These are phyloP conservation scores for Phoma herbarum DNA, from an alignment of 2,329 filamentous ascomycete genomes.

Conservation along the genomic window DNA sequence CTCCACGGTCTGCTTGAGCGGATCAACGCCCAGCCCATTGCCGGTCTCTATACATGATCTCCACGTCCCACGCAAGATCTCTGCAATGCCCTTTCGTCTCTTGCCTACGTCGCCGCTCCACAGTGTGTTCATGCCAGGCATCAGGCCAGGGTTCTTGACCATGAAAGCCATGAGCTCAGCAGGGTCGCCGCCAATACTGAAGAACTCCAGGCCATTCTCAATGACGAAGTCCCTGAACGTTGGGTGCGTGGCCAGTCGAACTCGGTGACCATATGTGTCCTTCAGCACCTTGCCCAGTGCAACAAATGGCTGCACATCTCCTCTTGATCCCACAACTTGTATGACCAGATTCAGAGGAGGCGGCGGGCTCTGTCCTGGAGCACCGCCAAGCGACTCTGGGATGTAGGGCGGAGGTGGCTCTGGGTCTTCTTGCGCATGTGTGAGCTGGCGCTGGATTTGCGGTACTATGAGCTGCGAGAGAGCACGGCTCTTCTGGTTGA, in stretches of 20 bases:
- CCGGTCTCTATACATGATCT: conserved; percentile 82
- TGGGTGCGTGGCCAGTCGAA: conserved; percentile 59
- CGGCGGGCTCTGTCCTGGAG: conserved; percentile 63
- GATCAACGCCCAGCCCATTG: conserved; percentile 65
- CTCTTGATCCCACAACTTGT: conserved; percentile 59
- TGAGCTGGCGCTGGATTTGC: conserved; percentile 50
- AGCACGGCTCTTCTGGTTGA: conserved; percentile 49
- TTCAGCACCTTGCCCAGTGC: conserved; percentile 60
- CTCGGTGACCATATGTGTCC: conserved; percentile 58
- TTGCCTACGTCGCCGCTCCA: conserved; percentile 79
- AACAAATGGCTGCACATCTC: conserved; percentile 62
- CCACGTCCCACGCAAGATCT: conserved; percentile 88
- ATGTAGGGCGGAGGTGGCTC: conserved; percentile 74
- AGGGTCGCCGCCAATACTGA: conserved; percentile 60
- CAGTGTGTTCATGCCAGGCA: conserved; percentile 81
- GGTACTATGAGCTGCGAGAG: conserved; percentile 51
- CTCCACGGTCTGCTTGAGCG: conserved; percentile 64
- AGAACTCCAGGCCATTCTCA: conserved; percentile 60
- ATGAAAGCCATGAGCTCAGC: conserved; percentile 75
- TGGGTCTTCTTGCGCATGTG: conserved; percentile 58
- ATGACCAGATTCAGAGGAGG: conserved; percentile 60
- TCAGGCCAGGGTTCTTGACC: conserved; percentile 87
- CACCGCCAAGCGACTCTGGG: conserved; percentile 73
- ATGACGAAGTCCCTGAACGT: conserved; percentile 60
- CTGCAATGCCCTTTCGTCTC: conserved; percentile 75